These are phyloP conservation scores for Lactarius indigo DNA, from an alignment of 768 basidiomycete species.

Conservation along the genomic window DNA sequence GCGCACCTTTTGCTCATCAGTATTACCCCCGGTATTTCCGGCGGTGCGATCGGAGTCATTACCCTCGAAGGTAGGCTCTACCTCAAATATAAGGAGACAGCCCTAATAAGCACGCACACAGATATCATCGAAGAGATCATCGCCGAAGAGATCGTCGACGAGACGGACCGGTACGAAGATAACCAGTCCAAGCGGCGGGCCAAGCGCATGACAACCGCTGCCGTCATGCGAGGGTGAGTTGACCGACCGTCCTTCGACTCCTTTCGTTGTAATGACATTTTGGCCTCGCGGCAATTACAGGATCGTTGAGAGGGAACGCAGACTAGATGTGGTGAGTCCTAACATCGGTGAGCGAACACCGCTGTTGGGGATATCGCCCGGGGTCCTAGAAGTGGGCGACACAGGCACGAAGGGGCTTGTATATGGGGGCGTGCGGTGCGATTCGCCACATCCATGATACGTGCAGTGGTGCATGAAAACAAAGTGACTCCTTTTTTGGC, in stretches of 20 bases:
- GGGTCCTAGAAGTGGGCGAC: neutral
- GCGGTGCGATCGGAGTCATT: slow-evolving; percentile 88
- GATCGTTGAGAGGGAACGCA: slow-evolving; percentile 53
- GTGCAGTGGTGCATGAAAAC: slow-evolving; percentile 41
- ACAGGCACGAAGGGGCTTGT: neutral
- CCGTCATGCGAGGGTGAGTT: slow-evolving; percentile 73
- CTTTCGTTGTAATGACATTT: neutral
- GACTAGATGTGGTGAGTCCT: slow-evolving; percentile 6
- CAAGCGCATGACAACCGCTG: slow-evolving; percentile 64
- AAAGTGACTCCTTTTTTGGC: slow-evolving; percentile 41
- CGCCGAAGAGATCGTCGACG: slow-evolving; percentile 92
- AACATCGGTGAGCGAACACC: slow-evolving; percentile 18
- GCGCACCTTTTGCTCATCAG: slow-evolving; percentile 89
- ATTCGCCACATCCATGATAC: slow-evolving; percentile 5
- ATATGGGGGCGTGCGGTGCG: slow-evolving; percentile 9
- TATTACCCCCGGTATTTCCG: slow-evolving; percentile 72
- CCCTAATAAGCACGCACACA: slow-evolving; percentile 26
- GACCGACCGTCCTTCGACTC: neutral
- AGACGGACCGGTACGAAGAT: slow-evolving; percentile 87
- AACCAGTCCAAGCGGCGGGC: slow-evolving; percentile 78
- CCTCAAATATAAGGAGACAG: neutral
- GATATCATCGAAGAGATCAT: slow-evolving; percentile 94
- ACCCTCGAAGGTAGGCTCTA: slow-evolving; percentile 66
- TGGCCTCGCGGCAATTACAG: slow-evolving; percentile 29
- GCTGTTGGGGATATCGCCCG: slow-evolving; percentile 9